phyloP scores from a whole-genome alignment of 768 basidiomycete species.

The Naematelia aurantialba region DNA sequence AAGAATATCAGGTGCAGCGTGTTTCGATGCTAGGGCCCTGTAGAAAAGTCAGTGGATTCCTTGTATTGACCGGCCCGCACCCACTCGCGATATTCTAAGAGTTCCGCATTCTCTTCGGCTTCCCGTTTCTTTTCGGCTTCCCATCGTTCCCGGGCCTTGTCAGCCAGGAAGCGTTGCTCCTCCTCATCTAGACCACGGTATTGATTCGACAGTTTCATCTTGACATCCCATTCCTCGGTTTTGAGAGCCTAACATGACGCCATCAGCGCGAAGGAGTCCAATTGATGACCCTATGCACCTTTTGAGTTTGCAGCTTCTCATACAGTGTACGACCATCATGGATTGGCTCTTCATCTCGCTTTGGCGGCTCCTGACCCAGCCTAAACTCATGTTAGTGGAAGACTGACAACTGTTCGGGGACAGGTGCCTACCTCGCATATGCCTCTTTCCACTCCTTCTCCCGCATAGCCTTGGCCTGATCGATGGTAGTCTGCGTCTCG shows the following conservation, averaged over 20 bases:
- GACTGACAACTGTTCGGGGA: background rate
- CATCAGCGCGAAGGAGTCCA: background rate
- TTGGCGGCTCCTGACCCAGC: conserved; percentile 51
- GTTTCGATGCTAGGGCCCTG: conserved; percentile 29
- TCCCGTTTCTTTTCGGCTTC: conserved; percentile 37
- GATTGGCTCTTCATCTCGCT: conserved; percentile 30
- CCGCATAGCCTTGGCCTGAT: conserved; percentile 46
- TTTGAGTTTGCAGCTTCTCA: conserved; percentile 36
- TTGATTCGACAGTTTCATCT: conserved; percentile 53
- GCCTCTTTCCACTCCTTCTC: conserved; percentile 52
- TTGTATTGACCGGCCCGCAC: conserved; percentile 6
- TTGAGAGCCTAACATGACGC: conserved; percentile 42
- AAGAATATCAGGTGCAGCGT: background rate
- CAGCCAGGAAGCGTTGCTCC: conserved; percentile 50
- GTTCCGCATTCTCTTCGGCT: conserved; percentile 42
- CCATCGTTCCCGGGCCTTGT: conserved; percentile 38
- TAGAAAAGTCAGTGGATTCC: background rate
- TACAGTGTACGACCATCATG: conserved; percentile 51
- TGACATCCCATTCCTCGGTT: conserved; percentile 52
- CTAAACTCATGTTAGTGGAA: conserved; percentile 21
- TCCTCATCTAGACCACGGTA: conserved; percentile 52
- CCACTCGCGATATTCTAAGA: conserved; percentile 48
- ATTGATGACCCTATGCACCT: background rate
- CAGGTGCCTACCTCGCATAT: conserved; percentile 46
- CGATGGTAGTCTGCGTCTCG: conserved; percentile 49